Evolutionary conservation across 768 basidiomycete species (phyloP), one percentile per base, ranked within the genome.

Genomic region (Pholiota microspora): DNA sequence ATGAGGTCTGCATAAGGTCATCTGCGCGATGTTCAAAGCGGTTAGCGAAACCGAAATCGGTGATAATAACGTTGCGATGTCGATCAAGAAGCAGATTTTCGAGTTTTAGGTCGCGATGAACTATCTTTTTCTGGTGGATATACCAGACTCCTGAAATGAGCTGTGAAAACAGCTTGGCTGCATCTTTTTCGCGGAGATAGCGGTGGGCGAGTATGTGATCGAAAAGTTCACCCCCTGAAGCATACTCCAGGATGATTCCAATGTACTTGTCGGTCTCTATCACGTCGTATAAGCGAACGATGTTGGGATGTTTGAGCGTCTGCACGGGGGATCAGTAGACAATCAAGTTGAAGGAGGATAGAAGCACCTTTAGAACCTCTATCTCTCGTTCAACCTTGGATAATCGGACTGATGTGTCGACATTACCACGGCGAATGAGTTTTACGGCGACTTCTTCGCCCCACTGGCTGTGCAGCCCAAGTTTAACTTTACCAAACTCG

Each of bases 191-290:
- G 61, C 89, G 88, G 62, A 99, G 86, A 70, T 96, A 97, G 36
- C 94, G 89, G 68, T 98, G 97, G 16, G 96, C 96, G 49, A 98
- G 84, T 68, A 99, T 99, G 71, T 98, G 93, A 73, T 99, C 97
- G 71, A 99, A 98, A 18, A 99, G 85, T 69, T 99, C 97, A 53
- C 97, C 97, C 50, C 97, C 97, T 0, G 93, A 94, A 31, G 97
- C 97, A 65, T 96, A 98, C 70, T 98, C 97, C 58, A 99, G 84
- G 62, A 99, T 96, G 67, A 99, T 99, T 32, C 97, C 97, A 64
- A 99, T 98, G 73, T 98, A 98, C 72, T 97, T 98, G 78, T 98
- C 97, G 1, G 97, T 98, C 70, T 98, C 95, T 61, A 99, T 97
- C 18, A 98, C 95, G 67, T 99, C 97, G 81, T 96, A 98, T 42